Percentiles rank a stretch among this genome's conserved stretches.
Conservation (phyloP, 1,139 yeast genomes). For the Hyphopichia burtonii region DNA sequence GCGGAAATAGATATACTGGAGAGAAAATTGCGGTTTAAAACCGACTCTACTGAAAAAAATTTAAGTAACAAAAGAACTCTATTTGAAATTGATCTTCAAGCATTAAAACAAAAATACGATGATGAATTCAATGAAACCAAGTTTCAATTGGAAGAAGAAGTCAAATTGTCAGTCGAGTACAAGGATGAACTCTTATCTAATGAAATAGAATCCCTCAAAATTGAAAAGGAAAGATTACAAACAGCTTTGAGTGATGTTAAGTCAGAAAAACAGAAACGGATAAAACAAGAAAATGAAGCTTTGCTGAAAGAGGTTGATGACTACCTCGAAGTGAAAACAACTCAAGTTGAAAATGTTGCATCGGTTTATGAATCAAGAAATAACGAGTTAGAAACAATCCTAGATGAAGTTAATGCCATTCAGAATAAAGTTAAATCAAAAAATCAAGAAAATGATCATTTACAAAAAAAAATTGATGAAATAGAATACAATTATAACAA, state of each 20-base stretch:
- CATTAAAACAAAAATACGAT: conserved; percentile 20
- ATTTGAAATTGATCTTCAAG: conserved; percentile 22
- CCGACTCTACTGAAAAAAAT: conserved; percentile 25
- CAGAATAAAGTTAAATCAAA: conserved; percentile 6
- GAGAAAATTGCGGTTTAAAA: conserved; percentile 25
- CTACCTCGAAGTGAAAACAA: conserved; percentile 13
- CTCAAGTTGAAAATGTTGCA: conserved; percentile 16
- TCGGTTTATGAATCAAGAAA: conserved; percentile 11
- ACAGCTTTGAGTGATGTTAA: conserved; percentile 12
- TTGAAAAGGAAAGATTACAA: conserved; percentile 10
- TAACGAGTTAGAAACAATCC: conserved; percentile 6
- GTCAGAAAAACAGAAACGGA: conserved; percentile 10
- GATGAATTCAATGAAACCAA: conserved; percentile 31
- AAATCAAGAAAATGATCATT: conserved; percentile 11
- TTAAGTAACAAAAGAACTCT: conserved; percentile 28
- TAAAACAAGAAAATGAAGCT: conserved; percentile 15
- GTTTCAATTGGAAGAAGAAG: conserved; percentile 31
- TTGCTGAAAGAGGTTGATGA: conserved; percentile 19
- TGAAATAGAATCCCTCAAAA: conserved; percentile 17
- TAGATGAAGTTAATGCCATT: background rate
- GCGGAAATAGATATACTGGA: conserved; percentile 15
- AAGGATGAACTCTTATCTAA: conserved; percentile 22
- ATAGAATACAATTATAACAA: conserved; percentile 15
- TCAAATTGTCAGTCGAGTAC: conserved; percentile 24
- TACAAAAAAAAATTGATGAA: conserved; percentile 6